Evolutionary conservation across 345 rosid species (phyloP).

Genomic region (Heritiera littoralis): DNA sequence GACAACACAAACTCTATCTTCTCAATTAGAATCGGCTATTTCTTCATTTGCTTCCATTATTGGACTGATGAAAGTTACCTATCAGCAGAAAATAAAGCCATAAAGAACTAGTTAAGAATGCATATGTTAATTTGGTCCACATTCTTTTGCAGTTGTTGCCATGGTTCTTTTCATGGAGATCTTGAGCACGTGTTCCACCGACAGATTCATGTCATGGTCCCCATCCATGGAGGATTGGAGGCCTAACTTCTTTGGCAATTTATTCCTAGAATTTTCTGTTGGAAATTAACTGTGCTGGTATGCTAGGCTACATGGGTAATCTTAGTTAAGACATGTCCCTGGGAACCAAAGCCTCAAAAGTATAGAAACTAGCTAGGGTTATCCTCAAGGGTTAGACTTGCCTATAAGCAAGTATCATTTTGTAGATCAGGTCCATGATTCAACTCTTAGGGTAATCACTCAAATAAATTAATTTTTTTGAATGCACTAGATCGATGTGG

Average conservation of each 20-base stretch:
- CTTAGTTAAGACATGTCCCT: not conserved
- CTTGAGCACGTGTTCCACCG: conserved; percentile 40
- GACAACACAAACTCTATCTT: conserved; percentile 5
- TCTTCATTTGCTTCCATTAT: not conserved
- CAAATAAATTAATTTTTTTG: too few relatives aligned
- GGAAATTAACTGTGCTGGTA: conserved; percentile 8
- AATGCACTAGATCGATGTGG: too few relatives aligned
- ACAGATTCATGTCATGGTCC: conserved; percentile 27
- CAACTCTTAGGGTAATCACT: too few relatives aligned
- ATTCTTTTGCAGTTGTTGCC: not conserved
- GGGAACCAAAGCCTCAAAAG: not conserved
- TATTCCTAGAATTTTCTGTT: not conserved
- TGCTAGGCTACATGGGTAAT: not conserved
- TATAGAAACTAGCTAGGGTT: not conserved
- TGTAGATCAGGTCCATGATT: too few relatives aligned
- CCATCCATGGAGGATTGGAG: not conserved
- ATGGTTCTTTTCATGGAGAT: conserved; percentile 27
- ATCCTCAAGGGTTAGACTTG: too few relatives aligned
- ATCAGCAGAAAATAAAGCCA: not conserved
- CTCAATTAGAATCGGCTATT: not conserved
- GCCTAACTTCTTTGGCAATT: conserved; percentile 16
- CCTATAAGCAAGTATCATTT: too few relatives aligned
- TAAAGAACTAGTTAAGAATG: not conserved
- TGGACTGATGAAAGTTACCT: conserved; percentile 6
- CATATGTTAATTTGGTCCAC: conserved; percentile 1